Evolutionary conservation across 257 asterid genomes (phyloP), one percentile per base, ranked within the genome.

Genomic region (Solanum lignicaule): DNA sequence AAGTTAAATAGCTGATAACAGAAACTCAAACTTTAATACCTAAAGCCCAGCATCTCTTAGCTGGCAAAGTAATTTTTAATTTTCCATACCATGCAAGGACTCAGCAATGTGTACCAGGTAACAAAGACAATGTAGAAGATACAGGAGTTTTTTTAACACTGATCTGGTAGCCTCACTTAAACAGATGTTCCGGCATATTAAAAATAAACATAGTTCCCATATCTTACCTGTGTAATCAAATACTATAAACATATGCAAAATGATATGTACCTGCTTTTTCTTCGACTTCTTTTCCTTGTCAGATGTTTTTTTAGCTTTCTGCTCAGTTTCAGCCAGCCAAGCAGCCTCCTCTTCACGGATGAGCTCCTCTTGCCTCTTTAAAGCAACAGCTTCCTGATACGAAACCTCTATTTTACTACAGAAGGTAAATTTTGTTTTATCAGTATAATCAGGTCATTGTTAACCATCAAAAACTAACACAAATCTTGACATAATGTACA

Each of bases 261-360:
- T 48, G 32, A 48, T 3, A 35, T 36, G 66, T 87, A 94, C 99
- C 99, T 92, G 93, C 52, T 91, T 92, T 90, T 90, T 92, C 92
- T 92, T 92, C 5, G 91, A 90, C 82, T 90, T 96, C 92, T 94
- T 96, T 89, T 95, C 98, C 94, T 92, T 94, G 62, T 95, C 98
- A 25, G 87, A 90, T 84, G 90, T 87, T 43, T 93, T 95, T 90
- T 93, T 95, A 33, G 93, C 90, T 91, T 95, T 96, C 55, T 92
- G 98, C 90, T 95, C 98, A 69, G 87, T 90, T 89, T 90, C 99
- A 41, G 96, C 98, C 86, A 94, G 89, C 97, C 98, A 92, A 41
- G 98, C 94, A 21, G 96, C 99, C 93, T 93, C 99, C 91, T 96
- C 99, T 88, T 96, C 99, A 74, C 98, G 97, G 39, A 96, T 95